Conservation (phyloP, 2,329 filamentous ascomycete species). For the Trichoderma oligosporum region DNA sequence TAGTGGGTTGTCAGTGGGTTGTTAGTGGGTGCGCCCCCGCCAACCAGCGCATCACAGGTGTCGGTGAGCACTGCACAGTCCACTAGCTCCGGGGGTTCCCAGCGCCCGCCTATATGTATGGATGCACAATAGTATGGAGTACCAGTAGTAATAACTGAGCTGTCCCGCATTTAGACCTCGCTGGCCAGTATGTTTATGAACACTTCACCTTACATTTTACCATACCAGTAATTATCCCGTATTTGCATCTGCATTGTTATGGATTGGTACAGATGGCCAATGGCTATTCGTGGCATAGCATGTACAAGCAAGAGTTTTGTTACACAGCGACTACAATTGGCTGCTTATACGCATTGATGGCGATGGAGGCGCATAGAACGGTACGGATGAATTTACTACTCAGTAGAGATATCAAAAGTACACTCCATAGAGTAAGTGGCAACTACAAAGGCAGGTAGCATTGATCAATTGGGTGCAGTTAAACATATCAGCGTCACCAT, state of each 20-base stretch:
- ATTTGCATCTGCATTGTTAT: not conserved
- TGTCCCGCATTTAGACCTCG: slow-evolving; percentile 14
- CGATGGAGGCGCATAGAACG: not conserved
- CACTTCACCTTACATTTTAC: slow-evolving; percentile 14
- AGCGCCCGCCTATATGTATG: not conserved
- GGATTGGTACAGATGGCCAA: not conserved
- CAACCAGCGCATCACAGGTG: slow-evolving; percentile 20
- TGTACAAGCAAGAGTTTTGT: not conserved
- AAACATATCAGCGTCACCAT: not conserved
- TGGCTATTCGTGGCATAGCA: not conserved
- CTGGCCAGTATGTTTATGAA: slow-evolving; percentile 19
- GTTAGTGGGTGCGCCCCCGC: slow-evolving; percentile 12
- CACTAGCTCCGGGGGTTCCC: slow-evolving; percentile 10
- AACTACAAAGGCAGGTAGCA: not conserved
- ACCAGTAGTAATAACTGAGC: not conserved
- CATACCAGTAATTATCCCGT: not conserved
- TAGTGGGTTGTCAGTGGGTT: not conserved
- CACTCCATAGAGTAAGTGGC: too few species aligned
- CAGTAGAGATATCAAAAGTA: too few species aligned
- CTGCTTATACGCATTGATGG: not conserved
- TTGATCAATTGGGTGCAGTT: not conserved
- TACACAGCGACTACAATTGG: not conserved
- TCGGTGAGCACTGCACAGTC: slow-evolving; percentile 19
- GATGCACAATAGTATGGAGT: too few species aligned
- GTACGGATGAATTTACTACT: too few species aligned